These are phyloP conservation scores for Cercospora sp. DNA, from an alignment of 2,329 filamentous ascomycete species.

Conservation along the genomic window DNA sequence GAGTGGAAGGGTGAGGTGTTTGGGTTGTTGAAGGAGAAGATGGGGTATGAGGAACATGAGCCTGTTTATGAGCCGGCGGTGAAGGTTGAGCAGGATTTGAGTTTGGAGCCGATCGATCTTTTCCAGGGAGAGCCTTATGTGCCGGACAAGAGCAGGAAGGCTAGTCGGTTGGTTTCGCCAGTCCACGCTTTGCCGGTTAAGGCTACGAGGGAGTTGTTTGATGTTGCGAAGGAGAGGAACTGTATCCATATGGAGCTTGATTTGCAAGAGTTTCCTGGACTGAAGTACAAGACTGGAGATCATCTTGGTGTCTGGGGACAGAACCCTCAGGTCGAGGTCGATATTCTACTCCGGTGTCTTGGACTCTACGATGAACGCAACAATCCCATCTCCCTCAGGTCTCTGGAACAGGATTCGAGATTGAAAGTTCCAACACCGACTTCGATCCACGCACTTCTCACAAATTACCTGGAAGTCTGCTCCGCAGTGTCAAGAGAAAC, in stretches of 20 bases:
- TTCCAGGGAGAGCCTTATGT: slow-evolving; percentile 34
- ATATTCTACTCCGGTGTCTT: slow-evolving; percentile 37
- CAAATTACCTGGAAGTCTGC: slow-evolving; percentile 52
- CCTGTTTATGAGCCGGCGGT: slow-evolving; percentile 41
- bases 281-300: slow-evolving; percentile 49
- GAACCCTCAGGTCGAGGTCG: slow-evolving; percentile 44
- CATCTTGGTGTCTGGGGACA: slow-evolving; percentile 46
- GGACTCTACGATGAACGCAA: slow-evolving; percentile 28
- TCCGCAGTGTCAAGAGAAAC: slow-evolving; percentile 45
- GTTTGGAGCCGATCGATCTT: slow-evolving; percentile 32
- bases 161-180: slow-evolving; percentile 36
- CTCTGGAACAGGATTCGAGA: slow-evolving; percentile 35
- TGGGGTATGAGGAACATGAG: slow-evolving; percentile 40
- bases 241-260: slow-evolving; percentile 48
- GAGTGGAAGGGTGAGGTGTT: slow-evolving; percentile 46
- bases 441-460: slow-evolving; percentile 44
- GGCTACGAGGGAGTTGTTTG: slow-evolving; percentile 41
- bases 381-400: slow-evolving; percentile 35
- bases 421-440: slow-evolving; percentile 44
- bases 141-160: slow-evolving; percentile 19
- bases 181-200: slow-evolving; percentile 39
- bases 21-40: slow-evolving; percentile 34
- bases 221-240: slow-evolving; percentile 39
- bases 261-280: slow-evolving; percentile 38
- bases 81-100: slow-evolving; percentile 33